Evolutionary conservation across 2,329 filamentous ascomycete species (phyloP).

Genomic region (Myriosclerotinia duriaeana): DNA sequence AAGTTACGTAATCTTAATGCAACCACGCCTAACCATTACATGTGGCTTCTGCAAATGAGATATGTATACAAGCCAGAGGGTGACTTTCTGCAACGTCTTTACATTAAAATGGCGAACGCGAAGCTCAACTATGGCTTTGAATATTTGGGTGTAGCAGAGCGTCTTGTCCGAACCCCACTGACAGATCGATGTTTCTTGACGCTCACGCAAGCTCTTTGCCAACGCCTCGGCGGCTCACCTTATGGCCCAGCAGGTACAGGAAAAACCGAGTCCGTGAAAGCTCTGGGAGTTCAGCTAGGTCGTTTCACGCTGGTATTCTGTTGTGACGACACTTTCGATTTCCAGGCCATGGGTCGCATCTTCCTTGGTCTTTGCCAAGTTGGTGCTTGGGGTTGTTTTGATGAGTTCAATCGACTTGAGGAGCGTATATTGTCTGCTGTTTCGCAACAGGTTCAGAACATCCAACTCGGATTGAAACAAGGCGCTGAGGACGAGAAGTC

Average conservation of each 20-base stretch:
- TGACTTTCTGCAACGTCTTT: conserved; percentile 77
- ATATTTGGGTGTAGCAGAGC: conserved; percentile 93
- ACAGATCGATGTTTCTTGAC: conserved; percentile 99
- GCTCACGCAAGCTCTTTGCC: conserved; percentile 90
- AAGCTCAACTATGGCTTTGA: conserved; percentile 96
- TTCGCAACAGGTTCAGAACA: conserved; percentile 99
- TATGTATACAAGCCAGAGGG: conserved; percentile 83
- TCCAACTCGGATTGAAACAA: conserved; percentile 91
- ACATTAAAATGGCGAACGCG: conserved; percentile 96
- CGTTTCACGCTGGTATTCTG: conserved; percentile 98
- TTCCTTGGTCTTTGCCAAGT: conserved; percentile 99
- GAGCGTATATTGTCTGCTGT: conserved; percentile 97
- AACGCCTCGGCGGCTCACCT: conserved; percentile 91
- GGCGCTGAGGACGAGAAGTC: conserved; percentile 76
- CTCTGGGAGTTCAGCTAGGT: conserved; percentile 90
- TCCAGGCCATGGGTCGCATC: conserved; percentile 99
- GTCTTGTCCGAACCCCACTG: conserved; percentile 91
- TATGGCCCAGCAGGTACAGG: conserved; percentile 97
- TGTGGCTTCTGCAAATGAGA: conserved; percentile 96
- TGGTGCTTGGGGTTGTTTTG: conserved; percentile 98
- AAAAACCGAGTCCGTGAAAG: conserved; percentile 99
- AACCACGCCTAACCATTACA: conserved; percentile 72
- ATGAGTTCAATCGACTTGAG: conserved; percentile 98
- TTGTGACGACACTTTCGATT: conserved; percentile 99
- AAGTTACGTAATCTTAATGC: conserved; percentile 78